phyloP scores from a whole-genome alignment of 345 rosid species.

The Kernera saxatilis region DNA sequence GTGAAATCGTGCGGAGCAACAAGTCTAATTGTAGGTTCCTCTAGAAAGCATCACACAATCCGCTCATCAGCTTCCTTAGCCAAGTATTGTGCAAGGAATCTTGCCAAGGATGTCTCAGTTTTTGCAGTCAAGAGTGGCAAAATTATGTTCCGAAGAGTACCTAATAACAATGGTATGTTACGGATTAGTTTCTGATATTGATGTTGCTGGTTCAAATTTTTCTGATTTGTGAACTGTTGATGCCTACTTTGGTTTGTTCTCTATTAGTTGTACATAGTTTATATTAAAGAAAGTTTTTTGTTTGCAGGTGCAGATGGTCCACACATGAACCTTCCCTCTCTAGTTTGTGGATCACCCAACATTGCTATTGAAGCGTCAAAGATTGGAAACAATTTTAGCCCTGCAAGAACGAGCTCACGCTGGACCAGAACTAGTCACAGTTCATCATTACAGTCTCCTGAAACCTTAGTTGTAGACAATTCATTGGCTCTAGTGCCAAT shows the following conservation, averaged over 20 bases:
- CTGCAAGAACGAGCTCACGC: slow-evolving; percentile 30
- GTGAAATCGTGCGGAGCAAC: slow-evolving; percentile 54
- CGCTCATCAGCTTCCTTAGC: slow-evolving; percentile 64
- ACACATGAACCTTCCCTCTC: slow-evolving; percentile 22
- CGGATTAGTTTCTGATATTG: slow-evolving; percentile 24
- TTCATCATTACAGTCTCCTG: slow-evolving; percentile 19
- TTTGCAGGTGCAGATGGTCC: slow-evolving; percentile 19
- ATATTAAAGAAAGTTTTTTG: neutral
- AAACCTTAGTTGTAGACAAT: slow-evolving; percentile 33
- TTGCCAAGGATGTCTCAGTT: slow-evolving; percentile 51
- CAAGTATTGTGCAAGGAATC: slow-evolving; percentile 74
- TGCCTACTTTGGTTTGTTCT: neutral
- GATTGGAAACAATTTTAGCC: slow-evolving; percentile 17
- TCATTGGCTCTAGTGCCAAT: slow-evolving; percentile 54
- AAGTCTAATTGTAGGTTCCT: slow-evolving; percentile 61
- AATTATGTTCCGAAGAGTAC: slow-evolving; percentile 46
- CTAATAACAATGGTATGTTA: slow-evolving; percentile 18
- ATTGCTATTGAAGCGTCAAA: slow-evolving; percentile 26
- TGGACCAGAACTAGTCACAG: slow-evolving; percentile 26
- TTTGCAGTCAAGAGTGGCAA: slow-evolving; percentile 74
- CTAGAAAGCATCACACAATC: slow-evolving; percentile 45
- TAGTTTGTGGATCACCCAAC: slow-evolving; percentile 30
- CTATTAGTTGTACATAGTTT: neutral
- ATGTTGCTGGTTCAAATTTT: neutral
- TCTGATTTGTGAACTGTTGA: neutral